Conservation (phyloP, 805 yeast genomes). For the Ogataea polymorpha region DNA sequence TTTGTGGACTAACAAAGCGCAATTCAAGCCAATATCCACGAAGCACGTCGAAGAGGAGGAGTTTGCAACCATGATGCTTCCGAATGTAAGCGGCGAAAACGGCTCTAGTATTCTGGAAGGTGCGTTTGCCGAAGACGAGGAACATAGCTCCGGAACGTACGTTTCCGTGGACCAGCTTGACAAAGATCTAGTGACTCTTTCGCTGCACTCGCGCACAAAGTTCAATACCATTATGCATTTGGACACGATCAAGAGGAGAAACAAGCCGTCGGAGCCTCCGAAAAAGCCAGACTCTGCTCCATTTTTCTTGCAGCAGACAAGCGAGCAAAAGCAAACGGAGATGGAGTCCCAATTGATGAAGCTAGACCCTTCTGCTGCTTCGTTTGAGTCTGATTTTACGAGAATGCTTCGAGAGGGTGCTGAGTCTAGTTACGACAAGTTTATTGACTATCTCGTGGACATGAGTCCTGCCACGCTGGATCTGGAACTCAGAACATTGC, state of each 20-base stretch:
- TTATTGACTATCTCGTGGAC: constrained; percentile 52
- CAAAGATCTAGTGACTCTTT: constrained; percentile 63
- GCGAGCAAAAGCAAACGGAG: constrained; percentile 49
- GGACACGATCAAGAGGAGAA: constrained; percentile 80
- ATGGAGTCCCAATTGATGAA: constrained; percentile 37
- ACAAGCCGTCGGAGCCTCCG: constrained; percentile 86
- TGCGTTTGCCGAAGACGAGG: constrained; percentile 51
- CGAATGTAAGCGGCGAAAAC: constrained; percentile 77
- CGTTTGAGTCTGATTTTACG: constrained; percentile 76
- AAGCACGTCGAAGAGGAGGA: constrained; percentile 76
- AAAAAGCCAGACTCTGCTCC: constrained; percentile 77
- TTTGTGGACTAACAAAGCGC: constrained; percentile 89
- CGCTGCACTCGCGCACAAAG: constrained; percentile 73
- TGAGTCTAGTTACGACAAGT: constrained; percentile 41
- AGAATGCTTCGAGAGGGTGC: constrained; percentile 54
- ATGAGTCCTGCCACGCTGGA: constrained; percentile 80
- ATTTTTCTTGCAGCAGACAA: constrained; percentile 72
- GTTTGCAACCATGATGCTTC: constrained; percentile 60
- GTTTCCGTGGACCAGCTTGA: constrained; percentile 62
- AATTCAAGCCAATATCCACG: constrained; percentile 72
- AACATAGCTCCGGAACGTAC: constrained; percentile 35
- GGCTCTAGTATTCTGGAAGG: constrained; percentile 73
- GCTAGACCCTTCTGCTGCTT: constrained; percentile 34
- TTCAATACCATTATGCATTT: constrained; percentile 75
- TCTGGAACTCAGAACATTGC: constrained; percentile 80